phyloP scores from a whole-genome alignment of 2,329 filamentous ascomycete genomes.

The Colletotrichum limetticola region DNA sequence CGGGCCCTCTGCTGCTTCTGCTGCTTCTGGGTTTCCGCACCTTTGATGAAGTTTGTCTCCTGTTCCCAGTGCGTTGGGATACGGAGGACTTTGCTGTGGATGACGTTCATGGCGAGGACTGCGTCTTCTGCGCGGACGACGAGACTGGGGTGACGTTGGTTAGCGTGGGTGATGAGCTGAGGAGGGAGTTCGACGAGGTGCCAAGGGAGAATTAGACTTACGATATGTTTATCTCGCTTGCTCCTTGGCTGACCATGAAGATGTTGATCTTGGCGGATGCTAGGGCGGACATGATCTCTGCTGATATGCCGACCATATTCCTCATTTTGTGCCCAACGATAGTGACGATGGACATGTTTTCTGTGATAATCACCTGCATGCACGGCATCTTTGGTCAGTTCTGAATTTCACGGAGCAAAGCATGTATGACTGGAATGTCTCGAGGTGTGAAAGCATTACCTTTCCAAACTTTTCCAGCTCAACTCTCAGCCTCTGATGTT shows the following conservation, averaged over 20 bases:
- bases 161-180: no score
- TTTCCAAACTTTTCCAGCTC: constrained; percentile 85
- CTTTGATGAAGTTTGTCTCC: constrained; percentile 32
- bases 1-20: background rate
- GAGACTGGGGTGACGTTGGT: background rate
- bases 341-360: constrained; percentile 94
- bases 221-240: constrained; percentile 98
- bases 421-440: no score
- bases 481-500: constrained; percentile 73
- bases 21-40: constrained; percentile 7
- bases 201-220: constrained; percentile 55
- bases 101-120: constrained; percentile 91
- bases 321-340: constrained; percentile 96
- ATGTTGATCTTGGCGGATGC: constrained; percentile 33
- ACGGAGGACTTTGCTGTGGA: constrained; percentile 77
- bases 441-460: constrained; percentile 76
- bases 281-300: constrained; percentile 25
- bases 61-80: constrained; percentile 32
- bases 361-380: constrained; percentile 39
- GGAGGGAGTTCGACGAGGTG: background rate
- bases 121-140: constrained; percentile 93
- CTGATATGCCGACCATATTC: constrained; percentile 87
- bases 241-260: constrained; percentile 65
- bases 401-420: background rate
- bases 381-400: background rate